Evolutionary conservation across 2,329 filamentous ascomycete species (phyloP).

Genomic region (Cercospora zeae-maydis): DNA sequence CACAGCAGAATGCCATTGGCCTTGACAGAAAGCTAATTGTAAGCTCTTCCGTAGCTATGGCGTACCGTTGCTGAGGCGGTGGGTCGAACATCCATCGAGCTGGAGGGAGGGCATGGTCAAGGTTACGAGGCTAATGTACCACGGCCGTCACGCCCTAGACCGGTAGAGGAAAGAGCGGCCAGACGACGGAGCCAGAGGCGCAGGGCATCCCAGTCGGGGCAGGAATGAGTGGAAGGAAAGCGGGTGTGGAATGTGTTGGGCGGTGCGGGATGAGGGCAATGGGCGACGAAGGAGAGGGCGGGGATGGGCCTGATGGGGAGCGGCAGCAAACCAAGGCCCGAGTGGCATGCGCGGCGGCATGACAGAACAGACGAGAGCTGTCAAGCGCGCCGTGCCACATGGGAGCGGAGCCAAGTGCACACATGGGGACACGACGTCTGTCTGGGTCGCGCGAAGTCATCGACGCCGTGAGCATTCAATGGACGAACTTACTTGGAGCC

Average conservation of each 20-base stretch:
- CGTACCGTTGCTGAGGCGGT: constrained; percentile 25
- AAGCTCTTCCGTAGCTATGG: constrained; percentile 31
- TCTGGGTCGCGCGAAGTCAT: background rate
- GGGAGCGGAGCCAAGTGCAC: no score
- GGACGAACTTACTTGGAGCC: background rate
- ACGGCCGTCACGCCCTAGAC: constrained; percentile 8
- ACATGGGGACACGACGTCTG: constrained; percentile 6
- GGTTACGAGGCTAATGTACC: constrained; percentile 21
- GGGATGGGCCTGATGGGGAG: constrained; percentile 11
- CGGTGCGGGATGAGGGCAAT: constrained; percentile 9
- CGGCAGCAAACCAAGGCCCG: constrained; percentile 18
- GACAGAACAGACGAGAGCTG: background rate
- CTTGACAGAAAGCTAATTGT: constrained; percentile 31
- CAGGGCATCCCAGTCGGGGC: constrained; percentile 25
- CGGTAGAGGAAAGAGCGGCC: constrained; percentile 10
- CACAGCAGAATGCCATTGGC: constrained; percentile 30
- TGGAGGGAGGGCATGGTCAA: constrained; percentile 27
- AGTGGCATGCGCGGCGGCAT: background rate
- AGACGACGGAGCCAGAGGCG: constrained; percentile 4
- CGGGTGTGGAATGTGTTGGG: constrained; percentile 17
- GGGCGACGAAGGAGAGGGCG: constrained; percentile 9
- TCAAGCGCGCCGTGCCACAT: constrained; percentile 8
- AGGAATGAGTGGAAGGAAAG: constrained; percentile 15
- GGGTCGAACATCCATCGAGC: constrained; percentile 22
- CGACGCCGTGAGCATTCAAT: background rate